Percentiles rank a stretch among this genome's conserved stretches.
Conservation (phyloP, 495 filamentous ascomycete genomes). For the Penicillium subrubescens region DNA sequence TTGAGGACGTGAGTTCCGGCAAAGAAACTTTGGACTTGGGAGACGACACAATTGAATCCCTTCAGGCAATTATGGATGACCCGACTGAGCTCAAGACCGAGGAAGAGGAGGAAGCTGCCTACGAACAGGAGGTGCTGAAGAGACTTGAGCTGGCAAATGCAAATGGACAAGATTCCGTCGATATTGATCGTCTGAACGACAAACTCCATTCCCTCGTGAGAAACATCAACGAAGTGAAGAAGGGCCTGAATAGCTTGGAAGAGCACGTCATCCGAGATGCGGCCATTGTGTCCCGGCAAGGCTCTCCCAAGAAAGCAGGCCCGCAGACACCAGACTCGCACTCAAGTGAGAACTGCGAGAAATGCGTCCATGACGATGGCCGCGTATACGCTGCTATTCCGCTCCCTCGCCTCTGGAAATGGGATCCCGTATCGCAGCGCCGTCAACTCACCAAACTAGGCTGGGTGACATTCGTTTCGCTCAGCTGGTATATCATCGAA, state of each 20-base stretch:
- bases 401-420: slow-evolving; percentile 60
- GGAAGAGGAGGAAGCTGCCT: slow-evolving; percentile 40
- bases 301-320: slow-evolving; percentile 7
- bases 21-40: slow-evolving; percentile 49
- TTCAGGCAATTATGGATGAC: slow-evolving; percentile 57
- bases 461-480: slow-evolving; percentile 46
- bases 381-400: slow-evolving; percentile 49
- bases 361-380: slow-evolving; percentile 30
- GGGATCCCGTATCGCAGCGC: slow-evolving; percentile 42
- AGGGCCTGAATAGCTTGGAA: slow-evolving; percentile 68
- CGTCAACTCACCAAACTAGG: slow-evolving; percentile 59
- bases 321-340: slow-evolving; percentile 15
- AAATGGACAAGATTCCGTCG: slow-evolving; percentile 44
- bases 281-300: slow-evolving; percentile 22
- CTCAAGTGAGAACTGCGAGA: slow-evolving; percentile 26
- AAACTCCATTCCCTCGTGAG: slow-evolving; percentile 59
- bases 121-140: slow-evolving; percentile 36
- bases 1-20: slow-evolving; percentile 53
- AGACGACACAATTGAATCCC: slow-evolving; percentile 64
- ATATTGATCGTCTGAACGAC: slow-evolving; percentile 61
- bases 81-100: slow-evolving; percentile 38
- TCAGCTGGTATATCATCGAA: slow-evolving; percentile 62
- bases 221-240: slow-evolving; percentile 66
- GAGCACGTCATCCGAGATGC: slow-evolving; percentile 53
- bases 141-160: slow-evolving; percentile 38